These are phyloP conservation scores for Neurospora sp. DNA, from an alignment of 495 filamentous ascomycete genomes.

Conservation along the genomic window DNA sequence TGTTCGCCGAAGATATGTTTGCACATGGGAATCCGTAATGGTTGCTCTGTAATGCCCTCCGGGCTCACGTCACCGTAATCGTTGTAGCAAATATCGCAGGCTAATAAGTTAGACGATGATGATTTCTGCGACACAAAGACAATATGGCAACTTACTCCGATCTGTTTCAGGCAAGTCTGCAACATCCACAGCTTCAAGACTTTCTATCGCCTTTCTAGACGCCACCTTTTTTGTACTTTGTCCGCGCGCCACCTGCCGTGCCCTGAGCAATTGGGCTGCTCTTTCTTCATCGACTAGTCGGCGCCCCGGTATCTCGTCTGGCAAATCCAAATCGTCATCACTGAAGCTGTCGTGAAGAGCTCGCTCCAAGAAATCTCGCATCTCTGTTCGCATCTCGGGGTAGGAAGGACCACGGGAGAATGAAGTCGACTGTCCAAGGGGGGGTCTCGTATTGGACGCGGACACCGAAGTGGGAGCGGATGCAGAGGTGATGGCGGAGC, in stretches of 20 bases:
- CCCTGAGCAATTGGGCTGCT: constrained; percentile 1
- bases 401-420: not conserved
- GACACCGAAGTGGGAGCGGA: not conserved
- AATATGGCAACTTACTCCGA: constrained; percentile 31
- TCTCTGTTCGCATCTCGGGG: not conserved
- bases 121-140: not conserved
- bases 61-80: constrained; percentile 41
- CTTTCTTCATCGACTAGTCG: constrained; percentile 5
- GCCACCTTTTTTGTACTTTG: constrained; percentile 33
- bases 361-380: not conserved
- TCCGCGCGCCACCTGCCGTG: constrained; percentile 27
- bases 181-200: constrained; percentile 34
- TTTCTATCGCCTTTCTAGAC: constrained; percentile 34
- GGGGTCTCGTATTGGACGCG: not conserved
- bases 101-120: constrained; percentile 19
- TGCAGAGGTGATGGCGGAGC: not conserved
- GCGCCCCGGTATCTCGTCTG: not conserved
- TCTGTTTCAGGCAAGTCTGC: constrained; percentile 33
- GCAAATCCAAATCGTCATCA: constrained; percentile 16
- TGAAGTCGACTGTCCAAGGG: not conserved
- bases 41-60: constrained; percentile 40
- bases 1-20: constrained; percentile 50
- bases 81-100: constrained; percentile 49
- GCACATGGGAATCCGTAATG: constrained; percentile 44
- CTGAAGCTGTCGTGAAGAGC: constrained; percentile 12